Base-by-base conservation (phyloP, 179 eudicot genomes). In the Spinacia oleracea region DNA sequence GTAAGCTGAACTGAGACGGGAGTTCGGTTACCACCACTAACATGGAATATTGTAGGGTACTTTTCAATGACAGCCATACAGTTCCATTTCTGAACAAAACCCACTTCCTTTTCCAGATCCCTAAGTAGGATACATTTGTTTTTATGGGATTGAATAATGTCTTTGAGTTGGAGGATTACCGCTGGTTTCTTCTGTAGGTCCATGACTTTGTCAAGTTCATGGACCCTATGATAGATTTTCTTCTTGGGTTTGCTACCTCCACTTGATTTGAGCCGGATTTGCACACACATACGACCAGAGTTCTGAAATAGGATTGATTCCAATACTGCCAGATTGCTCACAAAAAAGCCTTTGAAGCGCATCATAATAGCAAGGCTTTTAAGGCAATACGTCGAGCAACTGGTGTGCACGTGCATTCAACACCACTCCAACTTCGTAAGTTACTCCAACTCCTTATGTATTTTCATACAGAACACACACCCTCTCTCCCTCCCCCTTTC, bases 91-190 rank as follows among this genome's bases (percentile, higher is more conserved):
- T 90, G 91, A 50, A 94, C 89, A 76, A 93, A 89, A 27, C 98
- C 98, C 73, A 94, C 98, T 84, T 91, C 93, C 84, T 94, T 94
- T 80, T 94, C 98, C 69, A 94, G 97, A 83, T 94, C 97, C 78
- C 97, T 87, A 25, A 91, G 87, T 23, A 85, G 89, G 43, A 94
- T 79, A 43, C 86, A 91, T 51, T 88, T 89, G 48, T 35, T 83
- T 81, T 86, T 92, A 79, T 91, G 92, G 43, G 97, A 85, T 78
- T 89, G 89, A 51, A 94, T 90, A 15, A 92, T 86, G 82, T 90
- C 85, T 73, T 89, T 92, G 50, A 94, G 89, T 55, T 84, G 86
- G 10, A 94, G 82, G 29, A 94, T 87, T 23, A 86, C 59, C 0
- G 93, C 53, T 40, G 97, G 96, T 73, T 94, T 94, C 86, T 94